Evolutionary conservation across 176 grass and related monocot genomes (phyloP).

Genomic region (Carex pumila): DNA sequence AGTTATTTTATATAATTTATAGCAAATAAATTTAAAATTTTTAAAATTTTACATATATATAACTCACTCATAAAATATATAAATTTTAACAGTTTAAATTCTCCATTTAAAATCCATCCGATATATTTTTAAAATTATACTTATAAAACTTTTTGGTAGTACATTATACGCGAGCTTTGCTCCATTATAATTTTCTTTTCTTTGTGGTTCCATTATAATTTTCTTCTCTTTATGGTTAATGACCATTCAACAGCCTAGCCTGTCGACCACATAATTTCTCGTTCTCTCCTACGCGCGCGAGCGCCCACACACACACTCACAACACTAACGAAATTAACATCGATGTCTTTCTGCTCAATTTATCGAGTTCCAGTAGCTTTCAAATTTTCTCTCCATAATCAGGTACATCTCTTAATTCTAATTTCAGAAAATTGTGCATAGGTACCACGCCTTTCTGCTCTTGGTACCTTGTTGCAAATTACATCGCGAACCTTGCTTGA

Average conservation of each 20-base stretch:
- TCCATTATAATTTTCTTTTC: no score
- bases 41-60: no score
- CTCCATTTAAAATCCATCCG: no score
- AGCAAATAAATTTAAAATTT: no score
- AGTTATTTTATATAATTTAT: no score
- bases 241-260: neutral
- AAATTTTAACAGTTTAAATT: no score
- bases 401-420: neutral
- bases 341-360: constrained; percentile 12
- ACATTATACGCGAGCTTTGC: no score
- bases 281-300: neutral
- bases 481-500: neutral
- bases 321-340: neutral
- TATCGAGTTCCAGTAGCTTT: constrained; percentile 12
- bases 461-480: neutral
- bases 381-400: neutral
- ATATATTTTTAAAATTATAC: no score
- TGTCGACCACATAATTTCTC: neutral
- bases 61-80: no score
- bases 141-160: no score
- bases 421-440: neutral
- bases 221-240: no score
- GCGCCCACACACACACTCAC: neutral
- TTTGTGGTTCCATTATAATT: no score
- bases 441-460: neutral